Base-by-base conservation (phyloP, 352 stramenopile genomes). In the Pythium angustatum region DNA sequence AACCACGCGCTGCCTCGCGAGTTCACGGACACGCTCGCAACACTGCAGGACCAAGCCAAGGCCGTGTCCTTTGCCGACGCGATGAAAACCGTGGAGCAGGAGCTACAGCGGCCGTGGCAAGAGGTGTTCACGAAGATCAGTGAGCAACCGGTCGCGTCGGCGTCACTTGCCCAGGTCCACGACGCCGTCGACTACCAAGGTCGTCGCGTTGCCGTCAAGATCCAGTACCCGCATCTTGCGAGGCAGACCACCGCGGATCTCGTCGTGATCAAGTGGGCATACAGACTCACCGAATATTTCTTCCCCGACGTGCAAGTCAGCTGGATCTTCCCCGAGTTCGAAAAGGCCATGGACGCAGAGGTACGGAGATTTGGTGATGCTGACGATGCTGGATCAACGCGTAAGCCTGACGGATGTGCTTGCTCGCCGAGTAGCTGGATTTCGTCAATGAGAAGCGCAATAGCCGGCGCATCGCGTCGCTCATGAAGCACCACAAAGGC, bases 281-380 rank as follows among this genome's bases (percentile, higher is more conserved):
- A 83, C 30, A 51, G 69, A 24, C 51, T 85, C 33, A 89, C 81
- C 0, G 85, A 93, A 59, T 91, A 81, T 24, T 91, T 72, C 56
- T 99, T 98, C 75, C 84, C 90, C 19, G 83, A 97, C 30, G 91
- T 99, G 17, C 94, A 96, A 27, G 71, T 94, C 53, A 78, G 83
- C 51, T 99, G 97, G 97, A 90, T 99, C 21, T 94, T 96, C 22
- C 94, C 98, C 58, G 97, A 99, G 79, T 96, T 99, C 59, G 87
- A 97, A 50, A 72, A 67, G 11, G 81, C 84, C 19, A 74, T 97
- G 33, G 36, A 65, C 5, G 76, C 82, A 5, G 90, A 94, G 80
- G 83, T 91, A 68, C 12, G 58, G 51, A 60, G 27, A n/a, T n/a
- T n/a, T 33, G 6, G 11, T 47, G 2, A 47, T 7, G 12, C 26